Base-by-base conservation (phyloP, 2,329 filamentous ascomycete genomes). In the Colletotrichum sp. region DNA sequence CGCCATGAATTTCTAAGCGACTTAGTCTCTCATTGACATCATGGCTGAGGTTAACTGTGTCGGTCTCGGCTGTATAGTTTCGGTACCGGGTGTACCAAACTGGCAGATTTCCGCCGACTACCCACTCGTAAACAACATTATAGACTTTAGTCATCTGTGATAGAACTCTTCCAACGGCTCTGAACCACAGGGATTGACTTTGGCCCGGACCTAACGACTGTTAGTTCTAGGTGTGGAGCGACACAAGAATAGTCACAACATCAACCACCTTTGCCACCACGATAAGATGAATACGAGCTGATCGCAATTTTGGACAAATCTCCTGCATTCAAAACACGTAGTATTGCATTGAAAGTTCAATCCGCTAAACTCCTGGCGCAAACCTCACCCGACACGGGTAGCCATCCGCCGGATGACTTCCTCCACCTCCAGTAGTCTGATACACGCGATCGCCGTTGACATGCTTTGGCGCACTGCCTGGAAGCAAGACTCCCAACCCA, bases 391-490 rank as follows among this genome's bases (percentile, higher is more conserved):
- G 12, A n/a, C 60, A 71, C 12, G 69, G 69, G 24, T 71, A 71
- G 10, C 69, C 69, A 32, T 66, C 69, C 18, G 69, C 69, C 2
- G 69, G 69, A 39, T 71, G 69, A 24, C 69, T 71, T 28, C 69
- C 69, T 12, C 69, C 69, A 12, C 60, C 69, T 21, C 69, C 69
- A 12, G 69, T 71, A 7, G 69, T 71, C 21, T 66, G 69, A 18
- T 71, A 71, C 13, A 71, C 69, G 9, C 69, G 55, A 32, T 71
- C 69, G n/a, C 69, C 60, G 18, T 57, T 71, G 15, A 71, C 69
- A 15, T 44, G 44, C 12, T 71, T 71, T 9, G 60, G 44, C 6
- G 69, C 69, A 13, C 62, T 49, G 30, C 60, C 69, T 2, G 69
- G 69, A 32, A 71, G 49, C 21, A 71, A 21, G 6, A 71, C 69